Evolutionary conservation across 2,329 filamentous ascomycete species (phyloP).

Genomic region (Talaromyces albobiverticillius): DNA sequence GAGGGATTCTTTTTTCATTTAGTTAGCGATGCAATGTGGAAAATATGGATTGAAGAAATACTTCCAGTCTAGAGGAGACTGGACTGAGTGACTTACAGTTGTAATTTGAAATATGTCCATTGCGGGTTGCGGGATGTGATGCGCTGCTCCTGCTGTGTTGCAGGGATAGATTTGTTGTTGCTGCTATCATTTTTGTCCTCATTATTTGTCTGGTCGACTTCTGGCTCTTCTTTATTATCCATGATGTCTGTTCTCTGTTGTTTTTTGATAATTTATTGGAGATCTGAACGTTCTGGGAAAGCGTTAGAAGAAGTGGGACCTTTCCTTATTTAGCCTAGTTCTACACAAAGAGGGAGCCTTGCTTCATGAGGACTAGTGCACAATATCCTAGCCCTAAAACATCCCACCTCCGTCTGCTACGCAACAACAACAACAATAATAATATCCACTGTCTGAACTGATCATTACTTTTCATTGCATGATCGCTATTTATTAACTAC

Average conservation of each 20-base stretch:
- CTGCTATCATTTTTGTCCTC: conserved; percentile 11
- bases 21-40: too few species aligned
- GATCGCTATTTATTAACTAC: neutral
- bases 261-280: too few species aligned
- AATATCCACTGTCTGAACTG: neutral
- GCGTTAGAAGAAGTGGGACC: too few species aligned
- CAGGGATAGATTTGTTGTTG: conserved; percentile 13
- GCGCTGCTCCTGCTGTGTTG: neutral
- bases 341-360: too few species aligned
- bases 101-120: conserved; percentile 44
- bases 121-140: conserved; percentile 43
- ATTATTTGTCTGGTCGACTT: neutral
- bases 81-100: conserved; percentile 29
- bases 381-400: too few species aligned
- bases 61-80: too few species aligned
- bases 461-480: neutral
- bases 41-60: neutral
- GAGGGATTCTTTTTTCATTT: conserved; percentile 23
- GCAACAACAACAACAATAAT: too few species aligned
- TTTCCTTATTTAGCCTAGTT: too few species aligned
- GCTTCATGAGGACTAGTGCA: too few species aligned
- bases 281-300: too few species aligned
- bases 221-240: neutral
- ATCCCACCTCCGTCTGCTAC: too few species aligned
- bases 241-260: neutral